Conservation (phyloP, 179 eudicot genomes). For the Patellifolia procumbens region DNA sequence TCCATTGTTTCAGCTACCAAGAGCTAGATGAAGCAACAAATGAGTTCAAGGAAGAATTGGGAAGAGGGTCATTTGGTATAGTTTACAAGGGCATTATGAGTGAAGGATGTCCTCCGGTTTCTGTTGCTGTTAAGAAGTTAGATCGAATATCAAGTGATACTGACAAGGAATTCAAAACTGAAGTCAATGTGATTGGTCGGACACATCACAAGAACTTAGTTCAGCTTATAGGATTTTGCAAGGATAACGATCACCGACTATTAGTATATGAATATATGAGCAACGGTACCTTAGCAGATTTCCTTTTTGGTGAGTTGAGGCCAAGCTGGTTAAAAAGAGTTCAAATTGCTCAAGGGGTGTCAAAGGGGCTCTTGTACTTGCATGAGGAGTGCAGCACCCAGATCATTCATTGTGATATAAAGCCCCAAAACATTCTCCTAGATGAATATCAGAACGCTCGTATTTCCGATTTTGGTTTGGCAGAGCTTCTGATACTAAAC, state of each 20-base stretch:
- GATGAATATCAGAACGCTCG: constrained; percentile 31
- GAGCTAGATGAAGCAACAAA: not conserved
- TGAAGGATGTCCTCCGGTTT: not conserved
- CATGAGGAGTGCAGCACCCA: no score
- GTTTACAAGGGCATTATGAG: not conserved
- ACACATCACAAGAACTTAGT: constrained; percentile 8
- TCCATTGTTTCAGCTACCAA: constrained; percentile 8
- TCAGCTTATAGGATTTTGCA: not conserved
- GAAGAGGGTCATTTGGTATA: constrained; percentile 6
- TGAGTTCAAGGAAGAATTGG: constrained; percentile 1
- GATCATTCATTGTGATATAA: no score
- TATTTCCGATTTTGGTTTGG: constrained; percentile 45
- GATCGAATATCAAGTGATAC: constrained; percentile 2
- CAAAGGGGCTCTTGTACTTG: no score
- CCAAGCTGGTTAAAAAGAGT: constrained; percentile 35
- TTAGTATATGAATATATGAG: constrained; percentile 11
- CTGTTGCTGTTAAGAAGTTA: constrained; percentile 2
- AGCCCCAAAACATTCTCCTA: no score
- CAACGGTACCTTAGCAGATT: constrained; percentile 3
- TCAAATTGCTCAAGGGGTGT: constrained; percentile 31
- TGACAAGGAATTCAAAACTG: constrained; percentile 1
- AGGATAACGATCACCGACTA: not conserved
- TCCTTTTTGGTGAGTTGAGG: constrained; percentile 11
- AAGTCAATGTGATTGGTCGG: not conserved
- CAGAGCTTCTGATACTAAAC: constrained; percentile 35